Percentiles rank a stretch among this genome's conserved stretches.
Evolutionary conservation across 1,139 yeast species (phyloP).

Genomic region (Blastobotrys indianensis): DNA sequence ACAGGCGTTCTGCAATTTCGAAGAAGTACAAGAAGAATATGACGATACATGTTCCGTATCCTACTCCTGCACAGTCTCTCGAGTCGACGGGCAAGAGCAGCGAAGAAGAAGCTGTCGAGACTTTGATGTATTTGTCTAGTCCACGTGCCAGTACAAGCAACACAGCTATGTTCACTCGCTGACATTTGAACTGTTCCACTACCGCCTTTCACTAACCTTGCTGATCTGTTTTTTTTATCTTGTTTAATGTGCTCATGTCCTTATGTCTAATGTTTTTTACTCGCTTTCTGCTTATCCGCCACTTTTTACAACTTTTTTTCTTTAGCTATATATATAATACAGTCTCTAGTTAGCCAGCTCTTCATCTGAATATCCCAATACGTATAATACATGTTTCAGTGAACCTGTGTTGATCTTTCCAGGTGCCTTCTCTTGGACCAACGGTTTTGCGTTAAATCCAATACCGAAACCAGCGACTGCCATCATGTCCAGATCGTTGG

Average conservation of each 20-base stretch:
- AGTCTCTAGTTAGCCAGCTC: slow-evolving; percentile 34
- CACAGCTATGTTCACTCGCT: not conserved
- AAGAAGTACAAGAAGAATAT: not conserved
- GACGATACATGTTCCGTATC: not conserved
- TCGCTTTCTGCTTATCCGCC: too few species aligned
- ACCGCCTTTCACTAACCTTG: slow-evolving; percentile 3
- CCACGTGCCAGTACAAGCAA: slow-evolving; percentile 25
- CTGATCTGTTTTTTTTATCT: slow-evolving; percentile 12
- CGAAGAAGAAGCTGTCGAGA: slow-evolving; percentile 44
- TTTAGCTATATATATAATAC: not conserved
- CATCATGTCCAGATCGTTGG: slow-evolving; percentile 95
- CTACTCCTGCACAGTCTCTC: not conserved
- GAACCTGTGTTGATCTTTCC: slow-evolving; percentile 66
- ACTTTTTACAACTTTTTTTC: not conserved
- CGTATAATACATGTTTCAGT: slow-evolving; percentile 68
- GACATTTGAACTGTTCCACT: not conserved
- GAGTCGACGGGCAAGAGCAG: slow-evolving; percentile 1
- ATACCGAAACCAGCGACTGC: slow-evolving; percentile 84
- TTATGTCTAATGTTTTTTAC: too few species aligned
- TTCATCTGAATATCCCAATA: slow-evolving; percentile 65
- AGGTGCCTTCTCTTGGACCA: slow-evolving; percentile 77
- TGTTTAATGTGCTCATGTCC: not conserved
- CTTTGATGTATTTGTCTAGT: slow-evolving; percentile 42
- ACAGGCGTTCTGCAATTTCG: too few species aligned
- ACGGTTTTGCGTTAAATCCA: slow-evolving; percentile 97